Evolutionary conservation across 208 protist species (phyloP), one percentile per base, ranked within the genome.

Genomic region (Leishmania tropica): DNA sequence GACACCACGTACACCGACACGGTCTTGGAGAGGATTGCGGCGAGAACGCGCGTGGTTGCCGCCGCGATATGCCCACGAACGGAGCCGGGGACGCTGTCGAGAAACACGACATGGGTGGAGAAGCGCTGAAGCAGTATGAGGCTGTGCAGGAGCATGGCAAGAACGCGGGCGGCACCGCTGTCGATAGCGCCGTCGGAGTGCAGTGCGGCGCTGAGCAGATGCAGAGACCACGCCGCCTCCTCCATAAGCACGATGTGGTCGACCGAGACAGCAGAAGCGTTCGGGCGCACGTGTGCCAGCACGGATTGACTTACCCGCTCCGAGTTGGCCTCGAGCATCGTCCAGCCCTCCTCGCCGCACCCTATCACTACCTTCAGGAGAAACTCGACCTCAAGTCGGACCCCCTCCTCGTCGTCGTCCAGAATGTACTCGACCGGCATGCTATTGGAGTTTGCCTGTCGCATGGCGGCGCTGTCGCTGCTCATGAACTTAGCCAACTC

Each of bases 371-470:
- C 56, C 79, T 83, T 67, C 75, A 93, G 19, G 19, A 87, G 75
- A 77, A 92, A 91, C 42, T 83, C 81, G 77, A 87, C 78, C 74
- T 95, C 89, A 72, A 91, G 77, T 15, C 74, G 80, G n/a, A 88
- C 78, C 5, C 86, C 84, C 37, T 90, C 87, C 7, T 77, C 60
- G 78, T 92, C 89, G 35, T 84, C 83, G 58, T 93, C 89, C 24
- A 95, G 80, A 24, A 80, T 62, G 74, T 89, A 89, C 19, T 75
- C 81, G n/a, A 81, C 64, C 6, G 51, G 53, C 40, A 70, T 68
- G 74, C 73, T 53, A 21, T 74, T 74, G 24, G 45, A n/a, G 45
- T 54, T 51, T 40, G n/a, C 53, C 62, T 48, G 48, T 45, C 71
- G 51, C 67, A 7, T 62, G 47, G 19, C 37, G 35, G 45, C 75